Conservation (phyloP, 2,329 filamentous ascomycete species). For the Aspergillus melleus region DNA sequence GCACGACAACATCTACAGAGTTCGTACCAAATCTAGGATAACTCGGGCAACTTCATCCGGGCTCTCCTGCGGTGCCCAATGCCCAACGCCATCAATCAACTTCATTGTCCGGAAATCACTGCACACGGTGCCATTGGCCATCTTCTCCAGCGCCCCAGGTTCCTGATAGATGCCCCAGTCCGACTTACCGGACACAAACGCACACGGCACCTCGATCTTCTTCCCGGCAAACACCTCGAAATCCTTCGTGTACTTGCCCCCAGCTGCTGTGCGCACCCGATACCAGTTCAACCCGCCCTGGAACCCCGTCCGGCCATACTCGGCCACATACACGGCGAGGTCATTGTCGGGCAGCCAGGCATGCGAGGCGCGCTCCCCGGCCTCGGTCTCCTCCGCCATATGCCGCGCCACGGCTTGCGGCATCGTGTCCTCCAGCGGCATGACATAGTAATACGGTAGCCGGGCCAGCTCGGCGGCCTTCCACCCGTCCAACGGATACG, state of each 20-base stretch:
- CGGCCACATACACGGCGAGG: constrained; percentile 59
- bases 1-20: constrained; percentile 4
- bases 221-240: constrained; percentile 60
- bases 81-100: constrained; percentile 62
- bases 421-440: constrained; percentile 61
- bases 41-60: constrained; percentile 54
- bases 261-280: constrained; percentile 56
- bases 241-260: constrained; percentile 48
- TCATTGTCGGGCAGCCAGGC: constrained; percentile 61
- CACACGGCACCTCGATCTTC: constrained; percentile 61
- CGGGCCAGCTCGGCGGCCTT: constrained; percentile 56
- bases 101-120: constrained; percentile 54
- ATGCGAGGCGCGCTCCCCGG: constrained; percentile 39
- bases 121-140: constrained; percentile 49
- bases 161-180: constrained; percentile 72
- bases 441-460: constrained; percentile 69
- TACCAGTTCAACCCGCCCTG: constrained; percentile 70
- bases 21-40: constrained; percentile 46
- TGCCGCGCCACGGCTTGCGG: constrained; percentile 56
- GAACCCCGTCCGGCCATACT: constrained; percentile 64
- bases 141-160: constrained; percentile 62
- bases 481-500: constrained; percentile 57
- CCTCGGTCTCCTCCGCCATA: constrained; percentile 52
- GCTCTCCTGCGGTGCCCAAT: constrained; percentile 70
- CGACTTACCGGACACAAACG: constrained; percentile 61